Base-by-base conservation (phyloP, 371 early-diverging fungal species). In the Chytridium lagenaria region DNA sequence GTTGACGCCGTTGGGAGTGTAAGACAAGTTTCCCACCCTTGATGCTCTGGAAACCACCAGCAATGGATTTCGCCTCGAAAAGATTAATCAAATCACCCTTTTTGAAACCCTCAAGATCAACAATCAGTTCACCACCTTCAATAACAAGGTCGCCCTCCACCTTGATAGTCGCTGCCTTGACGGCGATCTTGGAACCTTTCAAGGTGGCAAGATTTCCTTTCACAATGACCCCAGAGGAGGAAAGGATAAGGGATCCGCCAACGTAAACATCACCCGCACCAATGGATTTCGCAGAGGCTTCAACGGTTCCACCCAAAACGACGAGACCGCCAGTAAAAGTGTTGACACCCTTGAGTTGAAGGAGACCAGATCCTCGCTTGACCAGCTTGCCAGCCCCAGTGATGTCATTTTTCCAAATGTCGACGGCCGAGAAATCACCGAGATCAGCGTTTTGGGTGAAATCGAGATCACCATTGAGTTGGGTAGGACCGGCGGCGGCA, bases 351-450 rank as follows among this genome's bases (percentile, higher is more conserved):
- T 63, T 36, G 12, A 74, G 61, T 12, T 19, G 0, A 15, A 74
- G 69, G 22, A 49, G 23, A 28, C 70, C 74, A 28, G 65, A 34
- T 5, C 71, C 74, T 7, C 57, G 28, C 65, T 74, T 74, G 39
- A 33, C 51, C 19, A 74, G 33, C 19, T 36, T 15, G 12, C 74
- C 74, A 16, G 70, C 40, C 7, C 74, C 74, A 59, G 74, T 37
- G 59, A 74, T 70, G 50, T 74, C 74, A 52, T 74, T 74, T 23
- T 49, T 34, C 74, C 74, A 74, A 3, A 51, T 26, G 50, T 74
- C 74, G 12, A 38, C 57, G 31, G 74, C 70, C 5, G 23, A 1
- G 64, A 69, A 74, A 28, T 39, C 51, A 15, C 64, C 69, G 1
- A 16, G 34, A 1, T 59, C 30, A 22, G 51, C 70, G 55, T 74